phyloP scores from a whole-genome alignment of 768 basidiomycete genomes.

The Lentinus tigrinus region DNA sequence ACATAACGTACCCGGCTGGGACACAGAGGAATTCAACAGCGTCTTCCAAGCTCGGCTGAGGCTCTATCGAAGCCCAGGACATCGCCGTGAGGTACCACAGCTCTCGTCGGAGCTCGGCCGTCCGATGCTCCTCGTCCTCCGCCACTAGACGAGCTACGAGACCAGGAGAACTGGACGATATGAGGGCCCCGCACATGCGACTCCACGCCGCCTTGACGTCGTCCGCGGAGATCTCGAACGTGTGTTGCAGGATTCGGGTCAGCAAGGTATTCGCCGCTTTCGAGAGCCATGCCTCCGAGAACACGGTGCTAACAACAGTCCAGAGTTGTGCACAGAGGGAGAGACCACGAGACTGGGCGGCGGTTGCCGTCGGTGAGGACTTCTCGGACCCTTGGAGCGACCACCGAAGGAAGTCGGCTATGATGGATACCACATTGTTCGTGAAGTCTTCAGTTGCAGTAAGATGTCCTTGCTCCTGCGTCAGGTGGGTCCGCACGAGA shows the following conservation, averaged over 20 bases:
- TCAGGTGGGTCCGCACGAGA: constrained; percentile 46
- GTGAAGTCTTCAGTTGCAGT: constrained; percentile 36
- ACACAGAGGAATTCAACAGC: constrained; percentile 44
- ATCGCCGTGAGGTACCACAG: constrained; percentile 49
- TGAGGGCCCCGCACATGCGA: constrained; percentile 46
- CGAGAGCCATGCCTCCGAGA: constrained; percentile 39
- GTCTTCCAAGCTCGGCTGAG: constrained; percentile 37
- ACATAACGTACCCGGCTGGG: constrained; percentile 44
- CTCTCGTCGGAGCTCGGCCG: constrained; percentile 37
- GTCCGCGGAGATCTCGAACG: constrained; percentile 40
- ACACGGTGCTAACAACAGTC: constrained; percentile 50
- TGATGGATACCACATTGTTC: constrained; percentile 31
- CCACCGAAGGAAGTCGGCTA: constrained; percentile 37
- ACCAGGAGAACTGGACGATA: constrained; percentile 41
- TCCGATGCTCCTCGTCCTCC: constrained; percentile 27
- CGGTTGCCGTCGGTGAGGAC: background rate
- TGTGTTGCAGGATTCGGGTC: constrained; percentile 40
- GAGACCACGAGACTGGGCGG: constrained; percentile 23
- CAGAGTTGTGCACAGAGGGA: constrained; percentile 46
- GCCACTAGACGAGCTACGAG: constrained; percentile 36
- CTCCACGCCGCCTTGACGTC: constrained; percentile 45
- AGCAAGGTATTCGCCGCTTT: constrained; percentile 48
- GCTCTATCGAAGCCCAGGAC: constrained; percentile 28
- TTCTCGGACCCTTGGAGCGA: background rate
- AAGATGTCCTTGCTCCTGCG: constrained; percentile 37